Percentiles rank a stretch among this genome's conserved stretches.
Conservation (phyloP, 495 filamentous ascomycete genomes). For the Pseudomonodictys pantanalensis region DNA sequence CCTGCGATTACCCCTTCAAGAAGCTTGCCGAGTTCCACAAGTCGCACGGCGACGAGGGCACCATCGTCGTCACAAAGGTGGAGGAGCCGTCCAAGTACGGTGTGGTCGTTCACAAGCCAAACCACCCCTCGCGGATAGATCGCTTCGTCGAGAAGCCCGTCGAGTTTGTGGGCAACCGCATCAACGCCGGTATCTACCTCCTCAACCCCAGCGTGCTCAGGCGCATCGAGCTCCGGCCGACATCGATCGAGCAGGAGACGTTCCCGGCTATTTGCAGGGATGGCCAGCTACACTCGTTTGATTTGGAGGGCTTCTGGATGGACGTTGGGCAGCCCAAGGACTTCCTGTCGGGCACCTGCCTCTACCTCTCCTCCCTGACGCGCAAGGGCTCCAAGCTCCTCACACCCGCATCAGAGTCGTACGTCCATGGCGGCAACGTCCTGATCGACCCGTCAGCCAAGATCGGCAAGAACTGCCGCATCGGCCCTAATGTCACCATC, state of each 20-base stretch:
- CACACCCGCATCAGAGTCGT: conserved; percentile 69
- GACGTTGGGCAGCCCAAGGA: conserved; percentile 99
- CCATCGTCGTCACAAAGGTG: conserved; percentile 98
- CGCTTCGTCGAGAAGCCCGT: conserved; percentile 99
- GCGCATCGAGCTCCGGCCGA: conserved; percentile 93
- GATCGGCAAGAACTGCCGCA: conserved; percentile 98
- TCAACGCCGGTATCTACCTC: conserved; percentile 99
- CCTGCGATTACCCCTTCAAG: conserved; percentile 96
- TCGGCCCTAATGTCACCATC: conserved; percentile 96
- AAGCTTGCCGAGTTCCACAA: conserved; percentile 88
- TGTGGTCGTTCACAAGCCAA: conserved; percentile 96
- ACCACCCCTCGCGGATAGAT: conserved; percentile 88
- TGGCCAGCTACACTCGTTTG: conserved; percentile 92
- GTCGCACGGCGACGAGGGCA: conserved; percentile 89
- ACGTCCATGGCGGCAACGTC: conserved; percentile 92
- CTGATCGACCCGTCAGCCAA: conserved; percentile 92
- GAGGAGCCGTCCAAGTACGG: conserved; percentile 99
- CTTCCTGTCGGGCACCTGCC: conserved; percentile 93
- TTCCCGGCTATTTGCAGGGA: conserved; percentile 94
- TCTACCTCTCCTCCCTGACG: conserved; percentile 89
- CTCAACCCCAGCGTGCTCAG: conserved; percentile 87
- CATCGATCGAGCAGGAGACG: conserved; percentile 99
- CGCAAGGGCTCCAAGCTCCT: conserved; percentile 91
- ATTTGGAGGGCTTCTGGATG: conserved; percentile 99
- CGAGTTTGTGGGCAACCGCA: conserved; percentile 98